Percentiles rank a stretch among this genome's conserved stretches.
These are phyloP conservation scores for Colletotrichum sp. DNA, from an alignment of 2,329 filamentous ascomycete genomes.

Conservation along the genomic window DNA sequence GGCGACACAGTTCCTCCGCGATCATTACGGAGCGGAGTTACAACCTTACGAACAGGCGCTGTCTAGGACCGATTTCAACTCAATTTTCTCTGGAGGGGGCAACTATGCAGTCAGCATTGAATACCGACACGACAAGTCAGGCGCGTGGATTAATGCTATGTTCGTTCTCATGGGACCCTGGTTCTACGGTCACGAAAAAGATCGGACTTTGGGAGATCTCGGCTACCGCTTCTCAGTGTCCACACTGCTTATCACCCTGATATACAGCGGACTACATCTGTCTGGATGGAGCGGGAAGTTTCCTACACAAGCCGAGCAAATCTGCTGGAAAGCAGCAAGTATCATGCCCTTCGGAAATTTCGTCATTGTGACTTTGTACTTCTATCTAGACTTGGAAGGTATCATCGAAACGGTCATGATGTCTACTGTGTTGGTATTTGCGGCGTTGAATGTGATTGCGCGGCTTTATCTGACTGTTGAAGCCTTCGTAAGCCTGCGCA, in stretches of 20 bases:
- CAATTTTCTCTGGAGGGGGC: fast-evolving
- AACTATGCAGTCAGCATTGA: fast-evolving
- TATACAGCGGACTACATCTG: background rate
- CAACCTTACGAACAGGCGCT: fast-evolving
- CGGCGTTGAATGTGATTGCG: too few relatives aligned
- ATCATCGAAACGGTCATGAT: too few relatives aligned
- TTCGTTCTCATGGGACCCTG: background rate
- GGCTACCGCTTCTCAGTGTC: fast-evolving
- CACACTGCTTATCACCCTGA: background rate
- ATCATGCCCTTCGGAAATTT: fast-evolving
- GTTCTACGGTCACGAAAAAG: fast-evolving
- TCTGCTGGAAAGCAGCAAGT: background rate
- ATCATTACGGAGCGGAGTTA: fast-evolving
- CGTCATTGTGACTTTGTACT: fast-evolving
- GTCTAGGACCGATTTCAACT: fast-evolving
- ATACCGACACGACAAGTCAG: fast-evolving
- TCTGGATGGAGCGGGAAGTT: background rate
- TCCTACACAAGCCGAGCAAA: background rate
- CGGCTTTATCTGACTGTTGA: too few relatives aligned
- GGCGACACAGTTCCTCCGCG: background rate
- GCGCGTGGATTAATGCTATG: fast-evolving
- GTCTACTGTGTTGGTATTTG: too few relatives aligned
- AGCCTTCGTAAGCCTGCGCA: too few relatives aligned
- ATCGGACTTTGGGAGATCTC: too few relatives aligned
- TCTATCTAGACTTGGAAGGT: too few relatives aligned